Evolutionary conservation across 1,284 basidiomycete genomes (phyloP).

Genomic region (Naganishia sp.): DNA sequence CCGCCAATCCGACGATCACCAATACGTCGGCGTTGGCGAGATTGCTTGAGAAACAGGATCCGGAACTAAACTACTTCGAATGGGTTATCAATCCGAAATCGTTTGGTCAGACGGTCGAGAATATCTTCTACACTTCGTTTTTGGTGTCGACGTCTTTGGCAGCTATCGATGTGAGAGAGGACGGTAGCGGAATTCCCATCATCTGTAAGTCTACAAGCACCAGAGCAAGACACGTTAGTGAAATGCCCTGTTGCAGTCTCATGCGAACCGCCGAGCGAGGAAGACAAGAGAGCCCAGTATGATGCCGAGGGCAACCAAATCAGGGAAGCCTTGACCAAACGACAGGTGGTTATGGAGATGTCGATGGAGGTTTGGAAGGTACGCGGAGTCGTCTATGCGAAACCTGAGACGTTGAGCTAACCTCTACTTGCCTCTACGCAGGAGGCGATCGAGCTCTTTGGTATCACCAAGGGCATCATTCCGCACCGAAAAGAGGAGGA

Average conservation of each 20-base stretch:
- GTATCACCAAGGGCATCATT: slow-evolving; percentile 54
- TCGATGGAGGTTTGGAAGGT: slow-evolving; percentile 55
- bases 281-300: slow-evolving; percentile 1
- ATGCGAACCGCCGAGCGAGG: background rate
- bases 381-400: slow-evolving; percentile 17
- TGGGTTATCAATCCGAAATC: slow-evolving; percentile 58
- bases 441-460: slow-evolving; percentile 55
- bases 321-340: slow-evolving; percentile 42
- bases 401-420: background rate
- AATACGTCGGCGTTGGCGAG: slow-evolving; percentile 7
- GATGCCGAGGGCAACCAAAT: slow-evolving; percentile 31
- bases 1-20: slow-evolving; percentile 13
- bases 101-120: slow-evolving; percentile 60
- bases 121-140: slow-evolving; percentile 61
- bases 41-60: background rate
- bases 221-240: background rate
- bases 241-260: background rate
- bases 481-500: slow-evolving; percentile 44
- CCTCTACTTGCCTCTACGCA: slow-evolving; percentile 28
- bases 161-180: slow-evolving; percentile 43
- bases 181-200: slow-evolving; percentile 47
- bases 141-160: slow-evolving; percentile 57
- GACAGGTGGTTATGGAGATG: slow-evolving; percentile 59
- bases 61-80: slow-evolving; percentile 46
- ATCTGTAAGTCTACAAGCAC: slow-evolving; percentile 47